Percentiles rank a stretch among this genome's conserved stretches.
Conservation (phyloP, 768 basidiomycete genomes). For the Russula foetens region DNA sequence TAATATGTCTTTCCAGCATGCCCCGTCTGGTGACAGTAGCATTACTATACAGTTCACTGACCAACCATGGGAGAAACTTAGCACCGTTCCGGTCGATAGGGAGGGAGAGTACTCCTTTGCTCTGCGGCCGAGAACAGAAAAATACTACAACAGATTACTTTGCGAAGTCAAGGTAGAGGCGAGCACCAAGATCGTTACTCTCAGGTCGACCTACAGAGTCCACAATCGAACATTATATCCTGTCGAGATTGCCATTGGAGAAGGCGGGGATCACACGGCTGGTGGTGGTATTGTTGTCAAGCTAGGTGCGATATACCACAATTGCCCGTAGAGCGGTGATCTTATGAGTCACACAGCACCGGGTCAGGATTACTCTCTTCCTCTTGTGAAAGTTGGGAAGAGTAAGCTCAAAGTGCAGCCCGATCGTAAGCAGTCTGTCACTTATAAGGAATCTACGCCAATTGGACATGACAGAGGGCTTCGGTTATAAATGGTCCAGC, state of each 20-base stretch:
- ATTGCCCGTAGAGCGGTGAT: background rate
- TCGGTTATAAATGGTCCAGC: conserved; percentile 90
- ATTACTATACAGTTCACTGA: conserved; percentile 80
- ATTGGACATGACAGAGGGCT: conserved; percentile 59
- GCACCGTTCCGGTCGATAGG: conserved; percentile 82
- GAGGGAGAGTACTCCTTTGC: conserved; percentile 89
- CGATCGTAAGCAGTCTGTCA: conserved; percentile 56
- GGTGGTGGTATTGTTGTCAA: conserved; percentile 72
- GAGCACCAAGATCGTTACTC: conserved; percentile 89
- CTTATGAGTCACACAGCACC: conserved; percentile 42
- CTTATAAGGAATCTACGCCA: background rate
- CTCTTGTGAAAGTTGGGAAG: conserved; percentile 81
- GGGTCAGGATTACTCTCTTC: conserved; percentile 80
- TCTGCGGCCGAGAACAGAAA: conserved; percentile 71
- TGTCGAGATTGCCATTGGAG: conserved; percentile 83
- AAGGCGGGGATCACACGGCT: conserved; percentile 75
- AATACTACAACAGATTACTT: conserved; percentile 70
- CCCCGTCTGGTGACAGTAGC: conserved; percentile 62
- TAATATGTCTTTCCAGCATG: conserved; percentile 29
- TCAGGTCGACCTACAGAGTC: conserved; percentile 87
- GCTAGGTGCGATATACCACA: conserved; percentile 30
- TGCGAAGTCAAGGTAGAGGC: conserved; percentile 87
- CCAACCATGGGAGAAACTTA: conserved; percentile 83
- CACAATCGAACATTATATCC: conserved; percentile 90
- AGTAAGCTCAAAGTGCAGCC: conserved; percentile 82